Base-by-base conservation (phyloP, 2,329 filamentous ascomycete species). In the Botrytis pseudocinerea region DNA sequence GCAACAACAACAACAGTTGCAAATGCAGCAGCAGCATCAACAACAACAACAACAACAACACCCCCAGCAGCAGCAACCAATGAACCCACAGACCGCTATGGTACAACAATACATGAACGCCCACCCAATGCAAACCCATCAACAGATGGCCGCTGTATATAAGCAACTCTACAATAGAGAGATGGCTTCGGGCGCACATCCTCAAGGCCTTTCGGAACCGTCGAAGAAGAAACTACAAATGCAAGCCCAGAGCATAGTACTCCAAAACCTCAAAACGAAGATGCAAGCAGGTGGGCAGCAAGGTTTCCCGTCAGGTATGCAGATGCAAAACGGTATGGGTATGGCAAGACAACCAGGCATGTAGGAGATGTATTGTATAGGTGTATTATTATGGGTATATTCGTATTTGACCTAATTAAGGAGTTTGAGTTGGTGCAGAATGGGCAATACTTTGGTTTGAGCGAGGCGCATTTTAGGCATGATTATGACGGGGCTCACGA, bases 311-410 rank as follows among this genome's bases (percentile, higher is more conserved):
- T 73, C 78, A 73, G 79, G 77, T 71, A 78, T 72, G 64, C 71
- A 76, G 18, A 78, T 80, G 77, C 77, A 76, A 46, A 78, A 80
- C 73, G 78, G 78, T 4, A 79, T 79, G 77, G 75, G 75, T 12
- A 79, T 79, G 77, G 77, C 73, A 68, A 73, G 73, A 64, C 71
- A 38, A 48, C 66, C 70, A 46, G 71, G 73, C 20, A 71, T 73
- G 68, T 74, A 70, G 59, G 12, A 35, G 48, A 20, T 54, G 28
- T 57, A 59, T 57, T 38, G 7, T 57, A 57, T 10, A 38, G 12
- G 9, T 69, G 38, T 69, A 42, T 32, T 57, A 42, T 32, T 66
- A 69, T 42, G 65, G n/a, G 48, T 38, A 32, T 6, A 32, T 38
- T 68, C 10, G 2, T 18, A 8, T 57, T 57, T 32, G 12, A 16